Base-by-base conservation (phyloP, 2,329 filamentous ascomycete species). In the Allantophomopsis lycopodina region DNA sequence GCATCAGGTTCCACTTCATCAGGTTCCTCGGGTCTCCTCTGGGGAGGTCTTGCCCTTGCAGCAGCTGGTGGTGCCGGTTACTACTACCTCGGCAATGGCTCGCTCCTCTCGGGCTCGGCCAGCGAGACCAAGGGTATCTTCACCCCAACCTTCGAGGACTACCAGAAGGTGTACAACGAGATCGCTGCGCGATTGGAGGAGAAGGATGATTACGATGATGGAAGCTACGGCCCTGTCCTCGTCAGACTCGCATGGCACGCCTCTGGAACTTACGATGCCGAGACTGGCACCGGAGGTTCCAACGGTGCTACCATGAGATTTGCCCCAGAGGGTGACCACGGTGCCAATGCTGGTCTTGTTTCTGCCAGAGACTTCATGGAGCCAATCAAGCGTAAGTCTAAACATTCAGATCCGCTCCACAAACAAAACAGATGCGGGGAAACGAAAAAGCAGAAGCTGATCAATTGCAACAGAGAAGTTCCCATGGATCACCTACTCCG, bases 261-360 rank as follows among this genome's bases (percentile, higher is more conserved):
- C 48, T 87, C 80, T 51, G 89, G 89, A 51, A 98, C 89, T 52
- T 96, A 81, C 56, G 89, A 96, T 59, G 83, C 81, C 66, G 74
- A 75, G 56, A 94, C 88, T 18, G 73, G 74, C 48, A 96, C 89
- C 35, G 91, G 89, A 54, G 89, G 89, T 50, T 89, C 83, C 70
- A 94, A 96, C 61, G 89, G 91, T 49, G 89, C 89, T 42, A 95
- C 88, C 49, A 96, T 96, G 91, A 79, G 91, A 57, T 96, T 95
- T 60, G 70, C 79, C 17, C 88, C 89, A 36, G 91, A 96, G 66
- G 70, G 76, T 44, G 79, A 80, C 60, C 89, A 98, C 63, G 87
- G 87, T 50, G 91, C 89, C 62, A 98, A 98, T 57, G 86, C 89
- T 43, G 91, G 89, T 51, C 71, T 96, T 55, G 78, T 82, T 58